phyloP scores from a whole-genome alignment of 1,284 basidiomycete genomes.

The Pseudozyma hubeiensis region DNA sequence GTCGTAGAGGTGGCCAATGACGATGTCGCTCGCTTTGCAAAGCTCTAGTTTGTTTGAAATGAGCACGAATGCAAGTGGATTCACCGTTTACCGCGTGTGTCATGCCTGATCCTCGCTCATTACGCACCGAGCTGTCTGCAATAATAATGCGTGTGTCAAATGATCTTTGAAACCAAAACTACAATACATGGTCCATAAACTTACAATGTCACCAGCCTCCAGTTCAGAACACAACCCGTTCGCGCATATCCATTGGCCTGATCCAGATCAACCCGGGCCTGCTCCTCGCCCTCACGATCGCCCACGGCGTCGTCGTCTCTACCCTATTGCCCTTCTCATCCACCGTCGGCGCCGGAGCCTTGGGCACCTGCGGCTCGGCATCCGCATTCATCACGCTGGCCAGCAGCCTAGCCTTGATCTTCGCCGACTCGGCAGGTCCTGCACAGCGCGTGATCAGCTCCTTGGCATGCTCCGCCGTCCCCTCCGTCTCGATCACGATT shows the following conservation, averaged over 20 bases:
- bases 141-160: too few species aligned
- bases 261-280: conserved; percentile 63
- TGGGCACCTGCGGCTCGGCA: conserved; percentile 13
- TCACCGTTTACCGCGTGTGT: not conserved
- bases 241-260: conserved; percentile 47
- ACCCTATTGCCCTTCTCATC: conserved; percentile 33
- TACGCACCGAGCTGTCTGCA: too few species aligned
- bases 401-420: conserved; percentile 47
- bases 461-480: conserved; percentile 64
- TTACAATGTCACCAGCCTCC: not conserved
- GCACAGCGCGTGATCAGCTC: conserved; percentile 58
- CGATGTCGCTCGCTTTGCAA: conserved; percentile 27
- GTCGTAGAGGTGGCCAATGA: conserved; percentile 39
- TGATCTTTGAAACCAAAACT: too few species aligned
- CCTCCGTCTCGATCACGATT: conserved; percentile 63
- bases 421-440: conserved; percentile 49
- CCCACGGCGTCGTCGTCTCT: conserved; percentile 54
- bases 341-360: conserved; percentile 28
- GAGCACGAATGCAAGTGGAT: not conserved
- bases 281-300: conserved; percentile 55
- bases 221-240: conserved; percentile 41
- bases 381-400: conserved; percentile 55
- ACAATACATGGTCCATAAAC: not conserved
- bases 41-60: conserved; percentile 10
- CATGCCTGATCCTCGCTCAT: too few species aligned